These are phyloP conservation scores for Heimioporus sp. DNA, from an alignment of 768 basidiomycete genomes.

Conservation along the genomic window DNA sequence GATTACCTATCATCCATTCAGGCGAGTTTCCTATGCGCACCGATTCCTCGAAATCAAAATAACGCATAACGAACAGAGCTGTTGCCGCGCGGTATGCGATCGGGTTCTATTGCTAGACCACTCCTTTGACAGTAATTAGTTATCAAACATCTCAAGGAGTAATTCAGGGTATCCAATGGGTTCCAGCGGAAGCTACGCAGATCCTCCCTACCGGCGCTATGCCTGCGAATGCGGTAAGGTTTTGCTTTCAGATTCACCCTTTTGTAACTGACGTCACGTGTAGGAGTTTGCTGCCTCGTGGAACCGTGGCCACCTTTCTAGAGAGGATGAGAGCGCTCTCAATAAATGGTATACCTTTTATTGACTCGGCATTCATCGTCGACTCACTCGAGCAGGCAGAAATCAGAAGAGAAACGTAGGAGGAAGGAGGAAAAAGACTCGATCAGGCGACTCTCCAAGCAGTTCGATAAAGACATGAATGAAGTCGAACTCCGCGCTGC, in stretches of 20 bases:
- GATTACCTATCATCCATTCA: constrained; percentile 70
- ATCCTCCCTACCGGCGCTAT: constrained; percentile 59
- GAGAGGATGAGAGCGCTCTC: constrained; percentile 39
- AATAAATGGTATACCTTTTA: constrained; percentile 42
- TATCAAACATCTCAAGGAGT: constrained; percentile 71
- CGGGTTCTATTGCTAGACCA: neutral
- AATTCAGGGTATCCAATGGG: constrained; percentile 61
- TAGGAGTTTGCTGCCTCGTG: constrained; percentile 63
- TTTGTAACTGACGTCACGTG: constrained; percentile 1
- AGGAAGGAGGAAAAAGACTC: constrained; percentile 49
- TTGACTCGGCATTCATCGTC: neutral
- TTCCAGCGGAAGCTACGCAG: constrained; percentile 68
- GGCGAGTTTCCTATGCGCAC: constrained; percentile 39
- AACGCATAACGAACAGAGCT: constrained; percentile 46
- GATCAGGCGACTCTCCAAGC: constrained; percentile 36
- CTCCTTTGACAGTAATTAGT: constrained; percentile 35
- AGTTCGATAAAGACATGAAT: constrained; percentile 42
- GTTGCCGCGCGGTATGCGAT: constrained; percentile 64
- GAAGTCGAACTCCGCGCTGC: constrained; percentile 56
- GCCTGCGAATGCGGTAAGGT: constrained; percentile 54
- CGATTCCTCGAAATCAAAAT: constrained; percentile 4
- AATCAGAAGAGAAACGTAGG: constrained; percentile 48
- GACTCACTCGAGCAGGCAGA: constrained; percentile 39
- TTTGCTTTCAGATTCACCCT: constrained; percentile 1
- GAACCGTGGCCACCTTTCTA: constrained; percentile 42